A percentile compares a stretch with the other conserved stretches of the same genome.
Evolutionary conservation across 225 moss, liverwort and hornwort species (phyloP).

Genomic region (Ulota crispa): DNA sequence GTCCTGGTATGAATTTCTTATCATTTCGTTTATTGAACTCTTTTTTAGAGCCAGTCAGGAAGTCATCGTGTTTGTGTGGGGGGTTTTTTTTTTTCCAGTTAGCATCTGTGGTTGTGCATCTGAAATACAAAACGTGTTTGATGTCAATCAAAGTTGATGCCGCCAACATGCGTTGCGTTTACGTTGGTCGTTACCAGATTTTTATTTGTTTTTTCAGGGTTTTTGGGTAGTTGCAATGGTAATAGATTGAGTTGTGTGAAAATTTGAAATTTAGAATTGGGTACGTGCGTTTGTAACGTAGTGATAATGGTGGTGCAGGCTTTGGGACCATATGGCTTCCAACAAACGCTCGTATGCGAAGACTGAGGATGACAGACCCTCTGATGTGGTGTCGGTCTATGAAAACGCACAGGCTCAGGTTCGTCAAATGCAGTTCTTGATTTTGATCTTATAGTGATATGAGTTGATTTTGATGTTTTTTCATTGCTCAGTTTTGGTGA

Average conservation of each 20-base stretch:
- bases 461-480: slow-evolving; percentile 17
- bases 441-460: neutral
- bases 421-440: neutral
- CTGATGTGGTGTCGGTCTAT: slow-evolving; percentile 25
- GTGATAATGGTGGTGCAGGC: slow-evolving; percentile 48
- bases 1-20: slow-evolving; percentile 52
- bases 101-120: neutral
- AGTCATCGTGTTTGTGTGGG: neutral
- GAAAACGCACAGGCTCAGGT: slow-evolving; percentile 44
- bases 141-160: neutral
- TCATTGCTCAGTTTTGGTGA: neutral
- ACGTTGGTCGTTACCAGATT: neutral
- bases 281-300: neutral
- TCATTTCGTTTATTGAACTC: neutral
- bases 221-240: neutral
- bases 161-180: neutral
- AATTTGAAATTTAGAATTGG: neutral
- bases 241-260: neutral
- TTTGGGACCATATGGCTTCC: slow-evolving; percentile 69
- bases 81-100: neutral
- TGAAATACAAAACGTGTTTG: neutral
- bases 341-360: slow-evolving; percentile 56
- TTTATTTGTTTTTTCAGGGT: neutral
- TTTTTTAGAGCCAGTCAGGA: neutral
- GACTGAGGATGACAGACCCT: slow-evolving; percentile 29